These are phyloP conservation scores for Rubia peregrina DNA, from an alignment of 305 asterid genomes.

Conservation along the genomic window DNA sequence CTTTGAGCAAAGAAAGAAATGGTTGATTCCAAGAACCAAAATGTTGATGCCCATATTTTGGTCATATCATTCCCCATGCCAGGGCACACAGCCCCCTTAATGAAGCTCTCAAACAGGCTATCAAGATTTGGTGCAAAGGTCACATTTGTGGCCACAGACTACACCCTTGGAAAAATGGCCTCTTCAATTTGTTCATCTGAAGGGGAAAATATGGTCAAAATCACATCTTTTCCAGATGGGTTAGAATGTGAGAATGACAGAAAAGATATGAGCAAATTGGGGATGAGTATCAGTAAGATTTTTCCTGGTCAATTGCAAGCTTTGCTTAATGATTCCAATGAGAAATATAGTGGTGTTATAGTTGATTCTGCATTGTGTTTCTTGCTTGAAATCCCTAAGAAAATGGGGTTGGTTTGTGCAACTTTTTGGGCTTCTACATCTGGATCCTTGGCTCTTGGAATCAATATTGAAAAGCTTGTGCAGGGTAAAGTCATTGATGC, in stretches of 20 bases:
- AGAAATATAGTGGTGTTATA: constrained; percentile 36
- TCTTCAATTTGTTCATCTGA: constrained; percentile 6
- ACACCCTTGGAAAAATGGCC: constrained; percentile 7
- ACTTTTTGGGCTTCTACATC: constrained; percentile 40
- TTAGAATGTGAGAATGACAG: constrained; percentile 26
- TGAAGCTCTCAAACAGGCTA: constrained; percentile 38
- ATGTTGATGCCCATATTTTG: constrained; percentile 29
- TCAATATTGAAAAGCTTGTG: constrained; percentile 36
- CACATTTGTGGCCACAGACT: constrained; percentile 34
- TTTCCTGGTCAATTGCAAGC: constrained; percentile 37
- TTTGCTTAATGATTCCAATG: constrained; percentile 20
- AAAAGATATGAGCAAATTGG: constrained; percentile 27
- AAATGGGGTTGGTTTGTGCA: constrained; percentile 38
- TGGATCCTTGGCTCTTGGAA: constrained; percentile 44
- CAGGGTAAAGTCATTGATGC: constrained; percentile 26
- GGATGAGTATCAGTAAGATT: constrained; percentile 20
- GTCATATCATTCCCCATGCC: constrained; percentile 40
- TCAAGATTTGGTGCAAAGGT: constrained; percentile 32
- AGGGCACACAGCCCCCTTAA: constrained; percentile 45
- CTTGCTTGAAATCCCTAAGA: constrained; percentile 35
- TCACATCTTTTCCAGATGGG: constrained; percentile 36
- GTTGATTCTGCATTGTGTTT: constrained; percentile 33
- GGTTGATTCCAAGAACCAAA: background rate
- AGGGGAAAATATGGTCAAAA: constrained; percentile 18
- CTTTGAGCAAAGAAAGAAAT: background rate